phyloP scores from a whole-genome alignment of 208 protist genomes.

The Leishmania tropica region DNA sequence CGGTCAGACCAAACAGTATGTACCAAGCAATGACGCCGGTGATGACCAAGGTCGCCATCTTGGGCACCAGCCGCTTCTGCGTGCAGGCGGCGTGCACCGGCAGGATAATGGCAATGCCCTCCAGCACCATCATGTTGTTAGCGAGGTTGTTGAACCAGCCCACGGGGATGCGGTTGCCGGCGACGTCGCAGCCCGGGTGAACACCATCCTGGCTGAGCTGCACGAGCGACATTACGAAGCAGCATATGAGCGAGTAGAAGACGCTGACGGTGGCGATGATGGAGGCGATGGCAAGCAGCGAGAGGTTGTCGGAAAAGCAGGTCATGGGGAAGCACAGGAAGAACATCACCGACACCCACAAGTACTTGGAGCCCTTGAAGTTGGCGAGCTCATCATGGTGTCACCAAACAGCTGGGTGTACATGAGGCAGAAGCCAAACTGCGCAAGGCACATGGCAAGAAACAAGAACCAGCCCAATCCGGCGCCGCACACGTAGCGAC shows the following conservation, averaged over 20 bases:
- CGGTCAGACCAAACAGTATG: constrained; percentile 63
- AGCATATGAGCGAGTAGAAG: constrained; percentile 60
- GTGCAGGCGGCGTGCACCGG: constrained; percentile 71
- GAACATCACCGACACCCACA: constrained; percentile 55
- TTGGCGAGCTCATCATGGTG: constrained; percentile 52
- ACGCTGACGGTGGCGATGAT: constrained; percentile 67
- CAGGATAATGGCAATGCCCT: constrained; percentile 77
- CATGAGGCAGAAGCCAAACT: constrained; percentile 89
- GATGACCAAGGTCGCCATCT: constrained; percentile 55
- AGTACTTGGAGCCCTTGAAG: constrained; percentile 46
- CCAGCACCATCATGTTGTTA: constrained; percentile 80
- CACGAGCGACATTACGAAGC: constrained; percentile 34
- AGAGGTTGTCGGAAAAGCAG: constrained; percentile 64
- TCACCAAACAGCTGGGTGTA: constrained; percentile 70
- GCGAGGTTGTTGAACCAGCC: constrained; percentile 74
- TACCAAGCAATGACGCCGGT: constrained; percentile 53
- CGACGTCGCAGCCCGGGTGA: constrained; percentile 26
- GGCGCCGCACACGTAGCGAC: constrained; percentile 56
- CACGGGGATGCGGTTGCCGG: constrained; percentile 37
- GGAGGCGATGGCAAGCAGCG: constrained; percentile 55
- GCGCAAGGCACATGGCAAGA: constrained; percentile 72
- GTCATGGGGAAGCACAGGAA: constrained; percentile 66
- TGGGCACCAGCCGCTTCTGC: constrained; percentile 57
- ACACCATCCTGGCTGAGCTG: constrained; percentile 26
- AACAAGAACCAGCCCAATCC: constrained; percentile 62